Conservation (phyloP, 306 rosid species). For the Oxytropis ochrocephala region DNA sequence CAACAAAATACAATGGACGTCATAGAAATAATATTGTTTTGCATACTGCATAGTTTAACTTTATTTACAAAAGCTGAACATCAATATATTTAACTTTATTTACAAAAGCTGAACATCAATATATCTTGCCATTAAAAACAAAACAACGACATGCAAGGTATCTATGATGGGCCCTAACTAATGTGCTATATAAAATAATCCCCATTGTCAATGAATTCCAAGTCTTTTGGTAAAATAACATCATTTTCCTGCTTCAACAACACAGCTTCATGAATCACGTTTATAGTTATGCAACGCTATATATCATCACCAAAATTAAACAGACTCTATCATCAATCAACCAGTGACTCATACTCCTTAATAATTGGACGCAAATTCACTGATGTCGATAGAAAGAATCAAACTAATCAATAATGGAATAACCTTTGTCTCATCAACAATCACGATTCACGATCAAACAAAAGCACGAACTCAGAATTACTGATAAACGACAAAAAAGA, state of each 20-base stretch:
- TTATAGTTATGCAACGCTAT: background rate
- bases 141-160: background rate
- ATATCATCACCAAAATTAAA: background rate
- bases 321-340: background rate
- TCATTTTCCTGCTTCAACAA: background rate
- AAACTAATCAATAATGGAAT: background rate
- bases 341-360: background rate
- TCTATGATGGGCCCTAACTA: background rate
- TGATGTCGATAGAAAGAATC: background rate
- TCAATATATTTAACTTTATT: background rate
- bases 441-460: background rate
- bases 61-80: constrained; percentile 3
- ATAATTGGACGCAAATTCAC: background rate
- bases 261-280: background rate
- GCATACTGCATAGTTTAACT: background rate
- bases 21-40: background rate
- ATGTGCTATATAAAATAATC: background rate
- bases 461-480: background rate
- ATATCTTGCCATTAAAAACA: too few relatives aligned
- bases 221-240: too few relatives aligned
- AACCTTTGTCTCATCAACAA: background rate
- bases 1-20: background rate
- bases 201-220: too few relatives aligned
- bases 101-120: background rate
- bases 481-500: background rate